Evolutionary conservation across 2,329 filamentous ascomycete species (phyloP), one percentile per base, ranked within the genome.

Genomic region (Cladosporium halotolerans): DNA sequence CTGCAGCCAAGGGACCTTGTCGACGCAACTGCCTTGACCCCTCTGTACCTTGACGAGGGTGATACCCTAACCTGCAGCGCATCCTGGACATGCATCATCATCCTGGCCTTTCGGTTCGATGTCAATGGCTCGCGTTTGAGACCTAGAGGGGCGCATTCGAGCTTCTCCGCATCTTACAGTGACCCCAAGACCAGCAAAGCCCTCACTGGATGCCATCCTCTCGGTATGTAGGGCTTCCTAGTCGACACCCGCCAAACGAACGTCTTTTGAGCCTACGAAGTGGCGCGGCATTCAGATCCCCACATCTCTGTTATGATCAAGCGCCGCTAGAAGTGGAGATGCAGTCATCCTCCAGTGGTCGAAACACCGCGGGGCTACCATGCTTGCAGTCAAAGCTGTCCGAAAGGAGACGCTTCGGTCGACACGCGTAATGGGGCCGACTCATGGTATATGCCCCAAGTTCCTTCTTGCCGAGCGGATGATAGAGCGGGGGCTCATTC

Each of bases 401-500:
- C 41, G 28, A 43, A 51, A 34, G 16, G 16, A 18, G 40, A 11
- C 13, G 13, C 19, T 16, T 28, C 10, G 16, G 39, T 14, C 7
- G 48, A 3, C 38, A 44, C 14, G 32, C 18, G 36, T 38, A 28
- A 11, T 23, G 6, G 10, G 48, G 44, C 18, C 40, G 31, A 51
- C 10, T 51, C 40, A 31, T 51, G 48, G 54, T 46, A 51, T 51
- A 45, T 53, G 23, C 34, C 23, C 40, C 45, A 53, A 59, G 52
- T 56, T 59, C 57, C 57, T 57, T 56, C 55, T 48, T 52, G 40
- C 57, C 57, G 57, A 53, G 55, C 55, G 53, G 48, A 56, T 59
- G 53, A 57, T 45, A 40, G 59, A 56, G 60, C 59, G 60, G 59
- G 60, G 60, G 44, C 16, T 31, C 44, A 48, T 56, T 62, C 58